These are phyloP conservation scores for Protomyces lactucae-debilis DNA, from an alignment of 1,139 yeast genomes.

Conservation along the genomic window DNA sequence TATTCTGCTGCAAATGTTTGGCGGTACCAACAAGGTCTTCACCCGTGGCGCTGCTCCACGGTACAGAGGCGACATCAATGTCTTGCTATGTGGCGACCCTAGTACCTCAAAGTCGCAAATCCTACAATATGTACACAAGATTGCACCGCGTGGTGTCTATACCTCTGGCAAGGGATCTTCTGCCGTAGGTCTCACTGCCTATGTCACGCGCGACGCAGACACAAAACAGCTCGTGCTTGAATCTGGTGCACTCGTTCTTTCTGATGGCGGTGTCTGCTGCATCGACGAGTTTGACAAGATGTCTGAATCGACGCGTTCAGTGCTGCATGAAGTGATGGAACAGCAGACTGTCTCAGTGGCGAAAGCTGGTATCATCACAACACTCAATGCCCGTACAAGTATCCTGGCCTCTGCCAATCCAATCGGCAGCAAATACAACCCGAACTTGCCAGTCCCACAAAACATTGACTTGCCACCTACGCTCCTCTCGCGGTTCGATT, in stretches of 20 bases:
- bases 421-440: constrained; percentile 92
- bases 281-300: constrained; percentile 98
- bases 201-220: constrained; percentile 88
- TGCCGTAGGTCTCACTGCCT: constrained; percentile 97
- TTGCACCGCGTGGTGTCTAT: constrained; percentile 95
- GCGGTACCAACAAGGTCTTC: constrained; percentile 89
- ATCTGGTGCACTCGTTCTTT: constrained; percentile 90
- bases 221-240: constrained; percentile 89
- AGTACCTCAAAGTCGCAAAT: constrained; percentile 95
- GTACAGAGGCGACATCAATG: constrained; percentile 91
- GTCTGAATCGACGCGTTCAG: constrained; percentile 92
- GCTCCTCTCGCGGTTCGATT: constrained; percentile 83
- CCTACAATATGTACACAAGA: constrained; percentile 84
- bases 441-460: constrained; percentile 85
- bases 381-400: constrained; percentile 92
- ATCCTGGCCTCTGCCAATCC: constrained; percentile 96
- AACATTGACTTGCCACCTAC: constrained; percentile 97
- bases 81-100: constrained; percentile 93
- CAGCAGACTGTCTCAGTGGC: constrained; percentile 98
- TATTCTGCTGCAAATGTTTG: constrained; percentile 81
- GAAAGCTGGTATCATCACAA: constrained; percentile 95
- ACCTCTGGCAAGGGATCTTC: constrained; percentile 99
- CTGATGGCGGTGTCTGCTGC: constrained; percentile 98
- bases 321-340: constrained; percentile 97
- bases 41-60: constrained; percentile 75